A percentile compares a stretch with the other conserved stretches of the same genome.
These are phyloP conservation scores for Cutaneotrichosporon sp. DNA, from an alignment of 1,284 basidiomycete species.

Conservation along the genomic window DNA sequence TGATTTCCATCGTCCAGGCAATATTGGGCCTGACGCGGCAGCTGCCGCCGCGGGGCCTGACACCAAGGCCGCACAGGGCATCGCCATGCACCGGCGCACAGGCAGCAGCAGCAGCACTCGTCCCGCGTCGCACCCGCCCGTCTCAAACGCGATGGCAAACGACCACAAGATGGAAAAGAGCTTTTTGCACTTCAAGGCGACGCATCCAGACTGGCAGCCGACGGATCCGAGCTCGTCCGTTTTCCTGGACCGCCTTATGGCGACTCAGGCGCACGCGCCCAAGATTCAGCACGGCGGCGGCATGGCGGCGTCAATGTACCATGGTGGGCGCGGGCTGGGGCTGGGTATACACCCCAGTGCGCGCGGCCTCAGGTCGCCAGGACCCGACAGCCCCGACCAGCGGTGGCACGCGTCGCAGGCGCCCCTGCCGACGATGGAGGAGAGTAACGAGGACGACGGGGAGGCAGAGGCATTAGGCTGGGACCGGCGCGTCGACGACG, in stretches of 20 bases:
- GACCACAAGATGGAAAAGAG: conserved; percentile 98
- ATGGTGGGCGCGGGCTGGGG: conserved; percentile 11
- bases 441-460: conserved; percentile 17
- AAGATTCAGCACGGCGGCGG: background rate
- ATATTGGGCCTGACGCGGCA: conserved; percentile 60
- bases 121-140: background rate
- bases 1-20: conserved; percentile 87
- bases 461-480: conserved; percentile 21
- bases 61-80: background rate
- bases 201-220: conserved; percentile 92
- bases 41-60: background rate
- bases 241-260: conserved; percentile 75
- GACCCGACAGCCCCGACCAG: background rate
- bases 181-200: conserved; percentile 91
- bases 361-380: background rate
- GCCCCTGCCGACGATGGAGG: conserved; percentile 18
- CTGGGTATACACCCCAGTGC: conserved; percentile 2
- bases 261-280: conserved; percentile 32
- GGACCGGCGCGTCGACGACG: conserved; percentile 17
- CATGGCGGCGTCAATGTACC: conserved; percentile 14
- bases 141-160: conserved; percentile 44
- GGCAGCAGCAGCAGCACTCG: background rate
- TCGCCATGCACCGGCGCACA: background rate
- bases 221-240: conserved; percentile 76
- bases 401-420: conserved; percentile 2